Base-by-base conservation (phyloP, 225 moss, liverwort and hornwort species). In the Physcomitrium patens region DNA sequence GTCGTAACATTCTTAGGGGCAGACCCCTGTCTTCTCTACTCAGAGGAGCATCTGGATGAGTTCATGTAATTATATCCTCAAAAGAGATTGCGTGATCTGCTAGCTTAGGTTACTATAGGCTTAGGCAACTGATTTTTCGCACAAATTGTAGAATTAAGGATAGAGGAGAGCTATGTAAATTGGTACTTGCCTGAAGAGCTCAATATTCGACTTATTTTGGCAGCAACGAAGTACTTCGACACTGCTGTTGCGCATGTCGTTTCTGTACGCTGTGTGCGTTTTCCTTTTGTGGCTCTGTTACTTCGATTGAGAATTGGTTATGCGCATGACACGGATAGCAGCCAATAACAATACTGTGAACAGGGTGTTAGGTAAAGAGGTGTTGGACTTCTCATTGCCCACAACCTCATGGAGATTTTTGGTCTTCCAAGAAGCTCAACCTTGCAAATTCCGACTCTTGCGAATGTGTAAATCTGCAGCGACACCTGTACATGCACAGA, bases 51-150 rank as follows among this genome's bases (percentile, higher is more conserved):
- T 65, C 42, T 77, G 73, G 70, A 74, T 65, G 69, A 47, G 60
- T 77, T 84, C 2, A 37, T 37, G 83, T 83, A 84, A 55, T 65
- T 60, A 0, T 77, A 73, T 70, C 76, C 59, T 77, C 77, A 43
- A 52, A 13, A 64, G 69, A 73, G 24, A 55, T n/a, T 24, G 27
- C 41, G 51, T 4, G 37, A 48, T 26, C 56, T 63, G 18, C 17
- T 10, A 23, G 22, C 8, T 22, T 24, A 26, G 8, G 24, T 22
- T 3, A 58, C 23, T 58, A 18, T 54, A 46, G 56, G 62, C 47
- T 37, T 63, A 57, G 71, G 41, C 62, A 71, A 70, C 7, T 43
- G 13, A 8, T 11, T 61, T 24, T 74, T 27, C 62, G 56, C 68
- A 68, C 73, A 65, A 47, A 54, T 52, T 20, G 43, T 24, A 58